These are phyloP conservation scores for Ascochyta pisi DNA, from an alignment of 2,329 filamentous ascomycete genomes.

Conservation along the genomic window DNA sequence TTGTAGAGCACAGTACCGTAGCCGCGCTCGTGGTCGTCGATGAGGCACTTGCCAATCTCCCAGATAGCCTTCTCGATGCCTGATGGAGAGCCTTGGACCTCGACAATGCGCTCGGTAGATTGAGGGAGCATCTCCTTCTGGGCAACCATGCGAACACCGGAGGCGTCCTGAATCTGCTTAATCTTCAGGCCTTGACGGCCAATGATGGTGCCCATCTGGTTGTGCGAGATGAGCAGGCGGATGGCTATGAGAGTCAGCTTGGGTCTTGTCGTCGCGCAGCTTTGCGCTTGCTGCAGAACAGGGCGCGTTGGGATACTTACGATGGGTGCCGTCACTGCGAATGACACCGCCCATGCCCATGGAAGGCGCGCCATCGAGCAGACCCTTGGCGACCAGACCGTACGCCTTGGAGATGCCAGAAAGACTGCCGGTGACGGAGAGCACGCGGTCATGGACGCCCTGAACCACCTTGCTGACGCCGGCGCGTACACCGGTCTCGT, in stretches of 20 bases:
- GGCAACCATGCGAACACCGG: constrained; percentile 97
- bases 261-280: not conserved
- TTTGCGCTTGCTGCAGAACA: not conserved
- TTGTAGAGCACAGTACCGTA: constrained; percentile 98
- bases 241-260: constrained; percentile 68
- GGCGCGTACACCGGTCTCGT: constrained; percentile 97
- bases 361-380: constrained; percentile 91
- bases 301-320: constrained; percentile 64
- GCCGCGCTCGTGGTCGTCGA: constrained; percentile 97
- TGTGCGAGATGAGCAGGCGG: constrained; percentile 97
- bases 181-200: constrained; percentile 96
- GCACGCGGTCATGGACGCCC: constrained; percentile 93
- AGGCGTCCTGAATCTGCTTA: constrained; percentile 98
- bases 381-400: constrained; percentile 85
- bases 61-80: constrained; percentile 95
- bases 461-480: constrained; percentile 99
- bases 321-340: constrained; percentile 84
- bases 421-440: constrained; percentile 91
- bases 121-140: constrained; percentile 99
- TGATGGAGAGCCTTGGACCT: constrained; percentile 92
- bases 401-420: constrained; percentile 92
- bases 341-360: constrained; percentile 96
- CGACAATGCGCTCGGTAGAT: constrained; percentile 96
- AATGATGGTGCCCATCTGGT: constrained; percentile 99
- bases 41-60: constrained; percentile 98